A percentile compares a stretch with the other conserved stretches of the same genome.
phyloP scores from a whole-genome alignment of 1,284 basidiomycete genomes.

The Agaricales sp. region DNA sequence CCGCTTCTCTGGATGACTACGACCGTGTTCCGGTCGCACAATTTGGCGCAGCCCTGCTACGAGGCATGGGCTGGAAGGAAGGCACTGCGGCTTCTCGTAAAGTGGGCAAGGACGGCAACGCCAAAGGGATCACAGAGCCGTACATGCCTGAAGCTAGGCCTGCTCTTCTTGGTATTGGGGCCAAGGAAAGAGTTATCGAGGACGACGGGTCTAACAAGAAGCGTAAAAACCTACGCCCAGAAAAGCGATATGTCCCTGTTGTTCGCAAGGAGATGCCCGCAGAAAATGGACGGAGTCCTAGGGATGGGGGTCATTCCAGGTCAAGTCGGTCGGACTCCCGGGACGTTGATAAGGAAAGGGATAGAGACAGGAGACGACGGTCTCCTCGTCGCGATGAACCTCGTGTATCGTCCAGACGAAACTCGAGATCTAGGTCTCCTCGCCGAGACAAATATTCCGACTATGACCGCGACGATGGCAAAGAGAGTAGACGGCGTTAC shows the following conservation, averaged over 20 bases:
- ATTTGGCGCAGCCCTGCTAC: slow-evolving; percentile 87
- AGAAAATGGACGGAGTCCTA: neutral
- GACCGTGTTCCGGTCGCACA: slow-evolving; percentile 84
- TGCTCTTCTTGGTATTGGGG: slow-evolving; percentile 82
- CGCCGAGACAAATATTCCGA: slow-evolving; percentile 13
- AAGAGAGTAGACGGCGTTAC: slow-evolving; percentile 4
- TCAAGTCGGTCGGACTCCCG: neutral
- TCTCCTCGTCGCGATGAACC: neutral
- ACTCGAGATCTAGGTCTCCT: neutral
- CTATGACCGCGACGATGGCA: neutral
- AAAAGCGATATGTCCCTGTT: slow-evolving; percentile 71
- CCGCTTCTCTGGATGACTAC: slow-evolving; percentile 79
- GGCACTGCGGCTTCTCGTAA: slow-evolving; percentile 61
- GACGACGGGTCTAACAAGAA: slow-evolving; percentile 54
- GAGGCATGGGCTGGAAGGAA: slow-evolving; percentile 96
- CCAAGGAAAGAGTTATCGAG: slow-evolving; percentile 67
- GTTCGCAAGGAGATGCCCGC: slow-evolving; percentile 41
- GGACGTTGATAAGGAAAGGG: neutral
- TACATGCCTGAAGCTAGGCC: slow-evolving; percentile 78
- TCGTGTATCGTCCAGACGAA: neutral
- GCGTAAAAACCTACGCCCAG: slow-evolving; percentile 34
- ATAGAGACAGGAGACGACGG: neutral
- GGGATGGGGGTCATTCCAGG: neutral
- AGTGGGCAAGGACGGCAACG: slow-evolving; percentile 18
- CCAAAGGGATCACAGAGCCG: slow-evolving; percentile 52